Evolutionary conservation across 768 basidiomycete genomes (phyloP), one percentile per base, ranked within the genome.

Genomic region (Leucocoprinus leucothites): DNA sequence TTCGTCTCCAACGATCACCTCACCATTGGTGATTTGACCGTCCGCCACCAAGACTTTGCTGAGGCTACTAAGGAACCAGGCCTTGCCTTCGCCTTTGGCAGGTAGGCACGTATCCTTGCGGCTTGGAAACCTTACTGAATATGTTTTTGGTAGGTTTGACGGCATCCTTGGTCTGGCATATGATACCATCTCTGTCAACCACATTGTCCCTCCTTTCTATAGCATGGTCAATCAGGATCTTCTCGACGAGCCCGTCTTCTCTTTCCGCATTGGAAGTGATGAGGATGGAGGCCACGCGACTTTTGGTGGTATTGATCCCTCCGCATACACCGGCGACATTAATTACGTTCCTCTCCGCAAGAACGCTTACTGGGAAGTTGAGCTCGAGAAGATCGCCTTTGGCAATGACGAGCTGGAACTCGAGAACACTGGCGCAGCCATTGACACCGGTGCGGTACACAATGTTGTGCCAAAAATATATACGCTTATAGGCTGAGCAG

Each of bases 351-450:
- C 97, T 48, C 78, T 99, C 50, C 87, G 95, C 63, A 84, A 93
- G 63, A 94, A 91, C 80, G 97, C 93, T 3, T 98, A 97, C 74
- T 97, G 95, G 95, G 96, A 98, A 72, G 93, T 98, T 44, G 94
- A 97, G 68, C 87, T 99, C 24, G 79, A 91, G 73, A 86, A 86
- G 68, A 78, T 99, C 58, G 63, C 74, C 3, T 95, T 99, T 54
- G 97, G 95, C 46, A 77, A 86, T 42, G 96, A 98, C 45, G 82
- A 77, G 38, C 81, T 98, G 43, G 93, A 98, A 60, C 81, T 98
- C 13, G 92, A 96, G 61, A 88, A 86, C 74, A 96, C 97, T 53
- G 95, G 95, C 42, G 91, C 92, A 63, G 91, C 92, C 41, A 94
- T 94, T 57, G 91, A 94, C 64, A 94, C 91, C 16, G 91, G 91